Conservation (phyloP, 495 filamentous ascomycete species). For the Neurospora sp. region DNA sequence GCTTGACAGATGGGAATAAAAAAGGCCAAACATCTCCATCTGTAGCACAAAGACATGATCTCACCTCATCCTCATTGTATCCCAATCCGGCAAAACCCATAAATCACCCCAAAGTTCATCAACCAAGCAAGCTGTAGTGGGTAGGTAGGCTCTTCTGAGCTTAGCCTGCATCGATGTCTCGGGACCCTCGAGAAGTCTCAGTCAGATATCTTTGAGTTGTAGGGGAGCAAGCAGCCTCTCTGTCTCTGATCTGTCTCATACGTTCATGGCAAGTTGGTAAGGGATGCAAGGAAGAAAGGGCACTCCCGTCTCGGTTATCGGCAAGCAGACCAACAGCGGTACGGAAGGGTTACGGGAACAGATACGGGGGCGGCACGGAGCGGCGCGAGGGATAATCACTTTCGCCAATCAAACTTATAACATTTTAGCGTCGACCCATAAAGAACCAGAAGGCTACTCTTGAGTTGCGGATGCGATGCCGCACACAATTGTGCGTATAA, state of each 20-base stretch:
- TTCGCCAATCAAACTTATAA: no score
- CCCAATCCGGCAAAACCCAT: neutral
- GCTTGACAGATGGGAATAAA: neutral
- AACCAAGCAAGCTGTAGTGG: neutral
- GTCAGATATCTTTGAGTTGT: neutral
- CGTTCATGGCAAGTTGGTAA: neutral
- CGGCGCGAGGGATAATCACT: neutral
- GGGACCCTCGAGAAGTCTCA: neutral
- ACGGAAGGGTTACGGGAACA: neutral
- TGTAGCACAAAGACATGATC: neutral
- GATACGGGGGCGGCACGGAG: neutral
- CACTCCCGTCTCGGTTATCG: neutral
- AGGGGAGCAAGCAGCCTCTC: neutral
- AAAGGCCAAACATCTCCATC: neutral
- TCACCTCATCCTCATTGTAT: neutral
- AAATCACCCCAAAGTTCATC: neutral
- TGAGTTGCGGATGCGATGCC: neutral
- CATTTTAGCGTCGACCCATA: no score
- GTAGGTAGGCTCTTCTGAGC: neutral
- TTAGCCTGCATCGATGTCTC: neutral
- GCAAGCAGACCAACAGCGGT: neutral
- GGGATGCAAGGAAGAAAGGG: neutral
- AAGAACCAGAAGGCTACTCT: no score
- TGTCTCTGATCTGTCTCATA: neutral
- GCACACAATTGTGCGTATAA: neutral